Evolutionary conservation across 1,284 basidiomycete species (phyloP).

Genomic region (Ganoderma lingzhi): DNA sequence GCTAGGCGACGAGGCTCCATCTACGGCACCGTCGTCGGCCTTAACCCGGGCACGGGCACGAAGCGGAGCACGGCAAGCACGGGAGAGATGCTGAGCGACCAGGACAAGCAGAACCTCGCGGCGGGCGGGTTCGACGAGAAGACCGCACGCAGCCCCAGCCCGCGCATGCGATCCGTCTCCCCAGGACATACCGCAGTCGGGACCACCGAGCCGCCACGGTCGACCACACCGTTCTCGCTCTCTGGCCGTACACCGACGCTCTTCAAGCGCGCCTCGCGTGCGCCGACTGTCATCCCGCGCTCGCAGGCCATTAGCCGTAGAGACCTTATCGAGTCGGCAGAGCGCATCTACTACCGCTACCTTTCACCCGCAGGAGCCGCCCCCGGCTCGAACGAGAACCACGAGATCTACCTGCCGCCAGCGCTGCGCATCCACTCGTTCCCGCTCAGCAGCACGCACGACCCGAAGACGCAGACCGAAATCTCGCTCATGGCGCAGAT

Average conservation of each 20-base stretch:
- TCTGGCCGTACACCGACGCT: slow-evolving; percentile 76
- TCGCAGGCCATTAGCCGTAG: slow-evolving; percentile 89
- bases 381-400: slow-evolving; percentile 73
- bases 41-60: slow-evolving; percentile 58
- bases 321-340: slow-evolving; percentile 92
- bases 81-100: slow-evolving; percentile 68
- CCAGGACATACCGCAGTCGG: slow-evolving; percentile 48
- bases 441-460: slow-evolving; percentile 71
- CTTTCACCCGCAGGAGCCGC: slow-evolving; percentile 77
- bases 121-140: slow-evolving; percentile 55
- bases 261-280: slow-evolving; percentile 81
- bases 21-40: slow-evolving; percentile 89
- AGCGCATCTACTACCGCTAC: slow-evolving; percentile 95
- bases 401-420: slow-evolving; percentile 96
- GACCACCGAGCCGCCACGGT: slow-evolving; percentile 57
- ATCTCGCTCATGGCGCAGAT: slow-evolving; percentile 85
- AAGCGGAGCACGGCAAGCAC: slow-evolving; percentile 84
- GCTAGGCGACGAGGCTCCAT: slow-evolving; percentile 88
- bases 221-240: slow-evolving; percentile 82
- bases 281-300: slow-evolving; percentile 89
- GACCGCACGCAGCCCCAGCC: slow-evolving; percentile 59
- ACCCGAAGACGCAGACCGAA: slow-evolving; percentile 78
- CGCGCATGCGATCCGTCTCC: slow-evolving; percentile 53
- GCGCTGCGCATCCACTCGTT: slow-evolving; percentile 84
- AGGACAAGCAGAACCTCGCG: slow-evolving; percentile 68